Evolutionary conservation across 1,139 yeast species (phyloP), one percentile per base, ranked within the genome.

Genomic region (Candida frijolesensis): DNA sequence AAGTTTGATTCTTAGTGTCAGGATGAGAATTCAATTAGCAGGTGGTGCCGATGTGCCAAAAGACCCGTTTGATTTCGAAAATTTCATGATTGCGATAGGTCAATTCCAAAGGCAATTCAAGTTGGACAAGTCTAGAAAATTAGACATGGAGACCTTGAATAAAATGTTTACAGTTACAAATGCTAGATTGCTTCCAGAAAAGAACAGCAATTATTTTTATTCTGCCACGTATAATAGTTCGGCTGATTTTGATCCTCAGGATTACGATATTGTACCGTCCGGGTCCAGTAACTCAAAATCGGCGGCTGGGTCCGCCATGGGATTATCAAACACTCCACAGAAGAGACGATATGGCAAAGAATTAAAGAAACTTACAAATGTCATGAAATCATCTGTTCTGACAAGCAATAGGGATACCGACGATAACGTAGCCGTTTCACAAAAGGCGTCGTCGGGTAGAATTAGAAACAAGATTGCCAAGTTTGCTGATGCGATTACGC

Each of bases 31-130:
- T 41, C 75, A 72, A 22, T 78, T 87, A 40, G 71, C 84, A n/a
- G 86, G 89, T 1, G 87, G 87, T 30, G 83, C 90, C 55, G 89
- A 85, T 55, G 84, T 87, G 2, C 92, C 96, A 0, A 91, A 90
- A 62, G 98, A 92, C 63, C 92, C 96, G 0, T 85, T 87, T 64
- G 96, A 89, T 59, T 84, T 84, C 51, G 87, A 84, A 50, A 79
- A 78, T 52, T 84, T 84, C 57, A 73, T 82, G 76, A 58, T 84
- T 54, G 76, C 84, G 47, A 67, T 84, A 46, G 85, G 87, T 2
- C 82, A 87, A 49, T 71, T 73, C 49, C 82, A 80, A 55, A 87
- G 83, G 64, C 88, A 86, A 55, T 78, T 78, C 58, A 81, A 82
- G 57, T 63, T 88, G 22, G 79, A 80, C 6, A 76, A 77, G 54